Base-by-base conservation (phyloP, 495 filamentous ascomycete genomes). In the Penicillium taxi region DNA sequence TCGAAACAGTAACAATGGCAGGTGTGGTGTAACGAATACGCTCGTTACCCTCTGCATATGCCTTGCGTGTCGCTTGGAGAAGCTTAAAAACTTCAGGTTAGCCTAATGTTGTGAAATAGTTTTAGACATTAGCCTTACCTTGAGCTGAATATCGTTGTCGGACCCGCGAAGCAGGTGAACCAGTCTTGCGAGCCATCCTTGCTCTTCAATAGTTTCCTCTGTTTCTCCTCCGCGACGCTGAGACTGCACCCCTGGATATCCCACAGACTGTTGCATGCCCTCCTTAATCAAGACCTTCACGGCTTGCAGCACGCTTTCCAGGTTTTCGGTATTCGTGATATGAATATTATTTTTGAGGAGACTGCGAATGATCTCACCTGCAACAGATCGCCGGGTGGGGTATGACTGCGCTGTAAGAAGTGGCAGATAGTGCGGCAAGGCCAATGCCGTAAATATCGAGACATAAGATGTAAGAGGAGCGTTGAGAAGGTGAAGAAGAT, bases 171-270 rank as follows among this genome's bases (percentile, higher is more conserved):
- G 76, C 20, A 96, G 67, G 62, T 98, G 93, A 14, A 95, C 77
- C 37, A 98, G 74, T 51, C 93, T 73, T 26, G 93, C 91, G 32
- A 98, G 67, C 82, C 87, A 94, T 23, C 91, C 91, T 70, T 98
- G 91, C 60, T 96, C 91, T 59, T 96, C 89, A 42, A 96, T 77
- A 0, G 90, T 96, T 61, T 98, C 91, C 26, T 96, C 93, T 1
- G 93, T 96, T 46, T 93, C 82, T 31, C 56, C 70, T 39, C 66
- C 82, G 53, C 73, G 81, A 60, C 63, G 63, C 36, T 79, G 75
- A 2, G 73, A 54, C 33, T 83, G 80, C 18, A 80, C 74, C 5
- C 86, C 86, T 8, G 87, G 84, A 51, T 94, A 94, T 17, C 86
- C 85, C 27, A 73, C 72, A 11, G 85, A 79, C 37, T 89, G 80